Percentiles rank a stretch among this genome's conserved stretches.
These are phyloP conservation scores for Chlorella sp. DNA, from an alignment of 139 green algal species.

Conservation along the genomic window DNA sequence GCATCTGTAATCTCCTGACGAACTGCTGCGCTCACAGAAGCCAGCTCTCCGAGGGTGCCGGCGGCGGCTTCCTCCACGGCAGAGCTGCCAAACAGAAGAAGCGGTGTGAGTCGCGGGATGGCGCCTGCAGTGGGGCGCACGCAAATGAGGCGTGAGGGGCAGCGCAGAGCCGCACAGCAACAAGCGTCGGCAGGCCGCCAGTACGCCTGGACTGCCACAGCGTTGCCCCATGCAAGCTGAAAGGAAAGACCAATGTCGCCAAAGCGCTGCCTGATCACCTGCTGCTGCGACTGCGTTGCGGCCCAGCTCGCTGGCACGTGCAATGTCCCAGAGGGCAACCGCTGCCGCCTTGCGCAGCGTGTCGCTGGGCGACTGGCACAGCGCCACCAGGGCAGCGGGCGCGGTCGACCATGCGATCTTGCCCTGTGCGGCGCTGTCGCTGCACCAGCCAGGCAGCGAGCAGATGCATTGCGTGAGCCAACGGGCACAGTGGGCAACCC, in stretches of 20 bases:
- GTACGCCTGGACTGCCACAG: too few relatives aligned
- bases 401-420: slow-evolving; percentile 15
- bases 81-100: slow-evolving; percentile 28
- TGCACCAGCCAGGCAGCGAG: too few relatives aligned
- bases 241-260: too few relatives aligned
- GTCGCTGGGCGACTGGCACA: slow-evolving; percentile 12
- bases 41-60: slow-evolving; percentile 27
- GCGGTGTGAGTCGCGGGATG: slow-evolving; percentile 33
- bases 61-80: slow-evolving; percentile 38
- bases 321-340: slow-evolving; percentile 35
- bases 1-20: slow-evolving; percentile 30
- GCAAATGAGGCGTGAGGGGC: not conserved
- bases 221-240: too few relatives aligned
- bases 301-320: slow-evolving; percentile 1
- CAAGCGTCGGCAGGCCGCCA: too few relatives aligned
- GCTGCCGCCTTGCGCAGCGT: slow-evolving; percentile 27
- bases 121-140: slow-evolving; percentile 4
- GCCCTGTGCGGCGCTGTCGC: not conserved
- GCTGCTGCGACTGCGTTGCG: slow-evolving; percentile 10
- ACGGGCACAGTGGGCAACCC: too few relatives aligned
- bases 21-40: slow-evolving; percentile 11
- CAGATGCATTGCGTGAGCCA: too few relatives aligned
- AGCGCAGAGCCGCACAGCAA: too few relatives aligned
- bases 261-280: too few relatives aligned
- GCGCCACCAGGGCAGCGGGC: slow-evolving; percentile 2